Evolutionary conservation across 2,329 filamentous ascomycete genomes (phyloP), one percentile per base, ranked within the genome.

Genomic region (Verticillium nubilum): DNA sequence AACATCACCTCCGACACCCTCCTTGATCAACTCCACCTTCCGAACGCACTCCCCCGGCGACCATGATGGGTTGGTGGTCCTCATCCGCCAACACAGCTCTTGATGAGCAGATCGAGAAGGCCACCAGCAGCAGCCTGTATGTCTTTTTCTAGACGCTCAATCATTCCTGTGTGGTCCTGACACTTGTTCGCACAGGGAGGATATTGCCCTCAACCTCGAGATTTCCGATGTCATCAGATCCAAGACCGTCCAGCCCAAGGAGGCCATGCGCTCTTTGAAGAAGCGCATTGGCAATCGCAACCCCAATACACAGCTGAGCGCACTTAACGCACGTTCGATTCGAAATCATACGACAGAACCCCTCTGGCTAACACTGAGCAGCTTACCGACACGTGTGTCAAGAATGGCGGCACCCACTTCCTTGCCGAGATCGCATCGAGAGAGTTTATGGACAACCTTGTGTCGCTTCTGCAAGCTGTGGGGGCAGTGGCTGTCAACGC

Each of bases 331-430:
- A 81, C 61, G 78, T 63, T 26, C 35, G 31, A 52, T 31, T 12
- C 15, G 2, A 7, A 56, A 23, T 17, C 17, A 19, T 31, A 37
- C 19, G 10, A 23, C 27, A 25, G 15, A 17, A 2, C 25, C 26
- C 10, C n/a, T n/a, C 12, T 15, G 31, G 42, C 56, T 58, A 35
- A 58, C 56, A 26, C 27, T 29, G 27, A 60, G 88, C 85, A 86
- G 92, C 88, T 99, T 69, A 97, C 93, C 65, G 95, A 99, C 78
- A 98, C 95, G 1, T 99, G 95, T 72, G 92, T 98, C 62, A 99
- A 99, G 79, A 99, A 99, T 80, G 95, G 95, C 61, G 95, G 95
- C 67, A 85, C 89, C 42, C 95, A 99, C 76, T 99, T 99, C 74
- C 87, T 99, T 56, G 84, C 88, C 65, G 95, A 99, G 78, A 95